phyloP scores from a whole-genome alignment of 129 eudicot species.

The Chrysanthemum seticuspe region DNA sequence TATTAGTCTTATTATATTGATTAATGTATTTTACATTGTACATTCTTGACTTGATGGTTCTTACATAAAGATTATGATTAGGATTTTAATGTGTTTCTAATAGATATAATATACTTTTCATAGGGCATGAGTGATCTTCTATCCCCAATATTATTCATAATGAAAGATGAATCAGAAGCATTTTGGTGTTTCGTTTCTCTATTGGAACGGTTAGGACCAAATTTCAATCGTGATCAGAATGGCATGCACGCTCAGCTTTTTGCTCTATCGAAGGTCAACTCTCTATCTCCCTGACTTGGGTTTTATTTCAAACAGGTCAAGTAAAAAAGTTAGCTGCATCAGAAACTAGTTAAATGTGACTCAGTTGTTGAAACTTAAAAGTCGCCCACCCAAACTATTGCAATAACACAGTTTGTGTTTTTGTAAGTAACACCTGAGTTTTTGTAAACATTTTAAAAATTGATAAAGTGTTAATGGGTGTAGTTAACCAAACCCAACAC shows the following conservation, averaged over 20 bases:
- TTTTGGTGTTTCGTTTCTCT: conserved; percentile 95
- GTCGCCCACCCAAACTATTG: too few species aligned
- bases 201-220: conserved; percentile 96
- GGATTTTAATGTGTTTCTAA: neutral
- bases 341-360: too few species aligned
- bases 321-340: too few species aligned
- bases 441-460: too few species aligned
- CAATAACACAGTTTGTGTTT: too few species aligned
- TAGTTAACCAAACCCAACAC: too few species aligned
- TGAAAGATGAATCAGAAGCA: conserved; percentile 78
- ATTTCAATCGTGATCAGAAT: conserved; percentile 94
- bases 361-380: conserved; percentile 18
- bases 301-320: too few species aligned
- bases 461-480: too few species aligned
- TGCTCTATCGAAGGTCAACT: conserved; percentile 80
- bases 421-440: too few species aligned
- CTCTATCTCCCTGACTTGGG: conserved; percentile 10
- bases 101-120: neutral
- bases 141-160: conserved; percentile 79
- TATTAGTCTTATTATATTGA: too few species aligned
- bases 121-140: conserved; percentile 97
- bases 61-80: neutral
- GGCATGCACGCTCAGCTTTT: conserved; percentile 98
- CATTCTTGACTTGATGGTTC: conserved; percentile 1
- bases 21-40: neutral